Percentiles rank a stretch among this genome's conserved stretches.
These are phyloP conservation scores for Candida freyschussii DNA, from an alignment of 1,139 yeast genomes.

Conservation along the genomic window DNA sequence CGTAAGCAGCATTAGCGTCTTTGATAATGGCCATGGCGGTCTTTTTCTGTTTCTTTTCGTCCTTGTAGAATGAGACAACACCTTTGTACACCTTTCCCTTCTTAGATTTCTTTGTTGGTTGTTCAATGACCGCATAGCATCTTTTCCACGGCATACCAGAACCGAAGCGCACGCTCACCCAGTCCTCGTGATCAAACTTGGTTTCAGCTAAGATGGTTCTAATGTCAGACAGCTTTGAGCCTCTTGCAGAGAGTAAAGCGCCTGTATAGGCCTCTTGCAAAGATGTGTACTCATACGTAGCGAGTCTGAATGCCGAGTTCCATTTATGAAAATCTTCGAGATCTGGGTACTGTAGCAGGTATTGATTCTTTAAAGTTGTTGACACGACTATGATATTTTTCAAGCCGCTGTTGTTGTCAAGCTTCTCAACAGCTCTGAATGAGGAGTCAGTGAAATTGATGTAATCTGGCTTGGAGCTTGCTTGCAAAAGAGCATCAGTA, in stretches of 20 bases:
- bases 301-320: constrained; percentile 77
- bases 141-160: constrained; percentile 98
- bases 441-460: constrained; percentile 88
- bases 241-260: constrained; percentile 83
- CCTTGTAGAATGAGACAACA: constrained; percentile 58
- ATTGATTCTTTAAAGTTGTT: constrained; percentile 86
- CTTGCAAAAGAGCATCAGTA: constrained; percentile 46
- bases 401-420: constrained; percentile 22
- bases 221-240: constrained; percentile 80
- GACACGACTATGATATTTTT: constrained; percentile 81
- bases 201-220: constrained; percentile 80
- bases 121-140: constrained; percentile 90
- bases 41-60: constrained; percentile 66
- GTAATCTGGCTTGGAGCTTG: constrained; percentile 74
- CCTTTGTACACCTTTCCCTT: constrained; percentile 43
- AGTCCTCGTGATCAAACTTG: constrained; percentile 83
- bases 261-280: constrained; percentile 96
- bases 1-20: constrained; percentile 71
- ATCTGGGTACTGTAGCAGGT: constrained; percentile 69
- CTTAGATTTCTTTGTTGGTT: constrained; percentile 40
- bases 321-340: constrained; percentile 53
- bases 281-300: constrained; percentile 73
- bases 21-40: constrained; percentile 75
- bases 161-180: constrained; percentile 93
- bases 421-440: constrained; percentile 60